Conservation (phyloP, 495 filamentous ascomycete species). For the Hypoxylon crocopeplum region DNA sequence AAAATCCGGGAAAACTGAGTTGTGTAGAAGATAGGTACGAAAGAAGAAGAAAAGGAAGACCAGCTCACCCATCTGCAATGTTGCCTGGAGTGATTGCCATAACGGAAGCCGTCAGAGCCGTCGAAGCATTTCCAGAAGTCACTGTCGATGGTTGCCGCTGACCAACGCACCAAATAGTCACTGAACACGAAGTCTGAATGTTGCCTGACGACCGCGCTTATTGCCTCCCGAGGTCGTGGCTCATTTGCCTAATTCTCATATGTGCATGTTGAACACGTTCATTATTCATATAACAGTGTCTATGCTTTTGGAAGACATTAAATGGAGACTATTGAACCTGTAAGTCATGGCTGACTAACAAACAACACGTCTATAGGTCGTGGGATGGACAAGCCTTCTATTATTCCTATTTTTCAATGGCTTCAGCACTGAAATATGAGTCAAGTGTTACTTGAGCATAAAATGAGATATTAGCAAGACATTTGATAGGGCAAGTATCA, state of each 20-base stretch:
- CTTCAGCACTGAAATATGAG: too few species aligned
- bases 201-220: constrained; percentile 27
- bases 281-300: too few species aligned
- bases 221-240: too few species aligned
- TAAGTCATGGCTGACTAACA: not conserved
- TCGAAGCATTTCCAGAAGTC: constrained; percentile 18
- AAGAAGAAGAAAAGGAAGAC: constrained; percentile 1
- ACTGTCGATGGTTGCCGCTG: constrained; percentile 9
- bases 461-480: too few species aligned
- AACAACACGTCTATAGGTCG: not conserved
- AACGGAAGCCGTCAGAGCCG: constrained; percentile 11
- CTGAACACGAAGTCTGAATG: constrained; percentile 10
- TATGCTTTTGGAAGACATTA: too few species aligned
- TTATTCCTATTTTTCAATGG: too few species aligned
- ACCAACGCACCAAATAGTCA: constrained; percentile 16
- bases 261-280: too few species aligned
- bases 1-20: not conserved
- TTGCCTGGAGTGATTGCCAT: constrained; percentile 14
- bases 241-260: too few species aligned
- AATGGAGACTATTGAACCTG: too few species aligned
- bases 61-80: constrained; percentile 20
- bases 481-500: too few species aligned
- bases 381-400: too few species aligned
- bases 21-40: not conserved
- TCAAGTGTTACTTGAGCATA: too few species aligned